Conservation (phyloP, 73 alveolate genomes). For the Urostyla sp. region DNA sequence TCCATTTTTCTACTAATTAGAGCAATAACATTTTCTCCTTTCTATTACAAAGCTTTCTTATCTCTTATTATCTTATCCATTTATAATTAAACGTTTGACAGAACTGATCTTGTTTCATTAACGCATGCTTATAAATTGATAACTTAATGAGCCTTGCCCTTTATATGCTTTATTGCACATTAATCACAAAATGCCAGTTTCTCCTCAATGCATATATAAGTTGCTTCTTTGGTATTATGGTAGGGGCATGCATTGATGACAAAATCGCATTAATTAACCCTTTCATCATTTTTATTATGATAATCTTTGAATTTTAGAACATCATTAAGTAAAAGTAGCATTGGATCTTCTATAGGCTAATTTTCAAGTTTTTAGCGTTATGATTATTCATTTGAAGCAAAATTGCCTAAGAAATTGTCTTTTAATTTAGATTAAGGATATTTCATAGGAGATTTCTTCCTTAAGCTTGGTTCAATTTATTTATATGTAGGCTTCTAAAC, state of each 20-base stretch:
- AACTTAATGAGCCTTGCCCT: constrained; percentile 11
- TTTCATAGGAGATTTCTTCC: too few relatives aligned
- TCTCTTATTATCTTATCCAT: constrained; percentile 30
- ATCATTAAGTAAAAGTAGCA: too few relatives aligned
- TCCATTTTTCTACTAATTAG: constrained; percentile 21
- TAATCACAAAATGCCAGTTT: constrained; percentile 39
- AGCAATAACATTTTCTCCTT: constrained; percentile 27
- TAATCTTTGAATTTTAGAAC: too few relatives aligned
- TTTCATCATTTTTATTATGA: too few relatives aligned
- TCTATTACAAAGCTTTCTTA: background rate
- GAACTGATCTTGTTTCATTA: constrained; percentile 35
- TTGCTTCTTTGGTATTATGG: constrained; percentile 29
- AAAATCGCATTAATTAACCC: too few relatives aligned
- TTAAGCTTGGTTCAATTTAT: too few relatives aligned
- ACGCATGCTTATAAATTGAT: constrained; percentile 17
- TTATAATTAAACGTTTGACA: background rate
- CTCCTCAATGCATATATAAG: constrained; percentile 30
- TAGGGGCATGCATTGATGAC: constrained; percentile 36
- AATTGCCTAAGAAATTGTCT: too few relatives aligned
- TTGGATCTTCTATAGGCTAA: too few relatives aligned
- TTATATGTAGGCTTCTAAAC: too few relatives aligned
- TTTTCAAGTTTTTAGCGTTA: too few relatives aligned
- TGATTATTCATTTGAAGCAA: too few relatives aligned
- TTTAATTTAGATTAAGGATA: too few relatives aligned
- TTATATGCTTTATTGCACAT: constrained; percentile 17